Conservation (phyloP, 73 alveolate species). For the Urostyla sp. region DNA sequence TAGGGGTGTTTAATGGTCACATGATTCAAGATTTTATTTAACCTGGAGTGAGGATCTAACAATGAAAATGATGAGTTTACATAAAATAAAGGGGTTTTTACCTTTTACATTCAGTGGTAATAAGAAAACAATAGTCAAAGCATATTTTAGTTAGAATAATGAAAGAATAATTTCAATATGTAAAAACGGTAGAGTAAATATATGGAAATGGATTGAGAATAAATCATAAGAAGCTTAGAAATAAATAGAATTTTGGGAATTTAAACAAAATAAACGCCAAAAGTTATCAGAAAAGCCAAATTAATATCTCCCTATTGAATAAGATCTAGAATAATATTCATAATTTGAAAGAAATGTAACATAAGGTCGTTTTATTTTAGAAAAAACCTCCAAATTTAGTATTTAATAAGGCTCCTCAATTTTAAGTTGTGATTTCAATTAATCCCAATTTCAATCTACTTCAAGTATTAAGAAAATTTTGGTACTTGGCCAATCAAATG, state of each 20-base stretch:
- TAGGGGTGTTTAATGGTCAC: conserved; percentile 89
- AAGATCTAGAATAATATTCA: conserved; percentile 63
- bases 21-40: conserved; percentile 90
- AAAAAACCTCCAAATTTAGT: conserved; percentile 87
- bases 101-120: conserved; percentile 94
- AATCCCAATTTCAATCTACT: not conserved
- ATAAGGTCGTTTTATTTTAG: conserved; percentile 87
- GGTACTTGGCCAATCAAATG: conserved; percentile 88
- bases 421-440: conserved; percentile 69
- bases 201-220: conserved; percentile 95
- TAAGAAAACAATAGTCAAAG: conserved; percentile 84
- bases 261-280: conserved; percentile 68
- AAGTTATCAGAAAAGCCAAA: conserved; percentile 60
- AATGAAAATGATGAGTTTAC: conserved; percentile 87
- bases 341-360: conserved; percentile 80
- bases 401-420: conserved; percentile 76
- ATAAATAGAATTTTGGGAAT: conserved; percentile 73
- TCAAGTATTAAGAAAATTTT: conserved; percentile 68
- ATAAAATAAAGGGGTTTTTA: conserved; percentile 81
- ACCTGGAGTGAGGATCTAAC: conserved; percentile 92
- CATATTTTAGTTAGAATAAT: conserved; percentile 84
- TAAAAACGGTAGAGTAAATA: conserved; percentile 87
- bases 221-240: conserved; percentile 78
- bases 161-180: conserved; percentile 82
- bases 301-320: conserved; percentile 45